A percentile compares a stretch with the other conserved stretches of the same genome.
phyloP scores from a whole-genome alignment of 2,329 filamentous ascomycete species.

The Macrophomina tecta region DNA sequence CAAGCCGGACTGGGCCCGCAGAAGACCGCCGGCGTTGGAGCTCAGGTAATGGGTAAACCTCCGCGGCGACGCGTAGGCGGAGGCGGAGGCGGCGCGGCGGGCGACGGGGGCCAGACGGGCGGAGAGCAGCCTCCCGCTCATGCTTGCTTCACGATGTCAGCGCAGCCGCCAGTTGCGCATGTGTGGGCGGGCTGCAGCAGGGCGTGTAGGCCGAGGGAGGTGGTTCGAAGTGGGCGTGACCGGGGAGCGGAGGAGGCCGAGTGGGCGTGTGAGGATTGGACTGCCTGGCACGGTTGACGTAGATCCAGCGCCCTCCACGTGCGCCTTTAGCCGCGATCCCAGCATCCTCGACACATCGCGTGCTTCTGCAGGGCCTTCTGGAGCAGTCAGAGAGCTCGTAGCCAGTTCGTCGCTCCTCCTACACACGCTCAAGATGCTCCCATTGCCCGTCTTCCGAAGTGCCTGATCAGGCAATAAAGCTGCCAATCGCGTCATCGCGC shows the following conservation, averaged over 20 bases:
- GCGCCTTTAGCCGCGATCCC: conserved; percentile 22
- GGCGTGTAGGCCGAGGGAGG: neutral
- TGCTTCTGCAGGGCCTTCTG: neutral
- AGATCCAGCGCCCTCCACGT: conserved; percentile 23
- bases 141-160: conserved; percentile 41
- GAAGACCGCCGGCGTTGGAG: conserved; percentile 70
- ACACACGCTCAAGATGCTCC: neutral
- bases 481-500: conserved; percentile 29
- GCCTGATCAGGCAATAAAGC: conserved; percentile 23
- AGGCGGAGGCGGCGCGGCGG: conserved; percentile 54
- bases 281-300: conserved; percentile 19
- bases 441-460: neutral
- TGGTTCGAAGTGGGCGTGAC: conserved; percentile 21
- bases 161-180: conserved; percentile 19
- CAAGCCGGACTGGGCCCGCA: conserved; percentile 62
- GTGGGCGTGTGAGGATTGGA: neutral
- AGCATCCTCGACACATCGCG: conserved; percentile 6
- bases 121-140: conserved; percentile 78
- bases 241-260: conserved; percentile 14
- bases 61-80: conserved; percentile 49
- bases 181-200: conserved; percentile 3
- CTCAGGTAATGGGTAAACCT: conserved; percentile 63
- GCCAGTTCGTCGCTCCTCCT: neutral
- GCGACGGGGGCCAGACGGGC: conserved; percentile 72
- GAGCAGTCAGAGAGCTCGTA: neutral